Base-by-base conservation (phyloP, 2,329 filamentous ascomycete species). In the Hymenoscyphus scutula region DNA sequence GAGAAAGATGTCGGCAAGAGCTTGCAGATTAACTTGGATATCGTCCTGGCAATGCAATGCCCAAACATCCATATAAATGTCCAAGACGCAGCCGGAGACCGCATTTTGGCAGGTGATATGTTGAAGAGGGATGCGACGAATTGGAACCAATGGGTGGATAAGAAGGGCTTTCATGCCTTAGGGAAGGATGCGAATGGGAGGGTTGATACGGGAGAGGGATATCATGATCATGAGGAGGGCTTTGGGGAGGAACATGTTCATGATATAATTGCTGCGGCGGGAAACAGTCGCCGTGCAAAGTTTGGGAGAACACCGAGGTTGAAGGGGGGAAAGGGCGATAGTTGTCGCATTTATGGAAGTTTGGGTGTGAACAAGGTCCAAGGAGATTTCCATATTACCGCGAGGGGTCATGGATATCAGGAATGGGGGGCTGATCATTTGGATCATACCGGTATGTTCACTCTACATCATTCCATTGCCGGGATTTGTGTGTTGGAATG, bases 331-430 rank as follows among this genome's bases (percentile, higher is more conserved):
- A 62, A 63, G 11, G 77, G 82, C 17, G 90, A 97, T 75, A 89
- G 90, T 65, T 99, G 95, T 76, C 86, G 95, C 56, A 87, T 99
- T 66, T 99, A 86, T 76, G 95, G 95, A 37, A 96, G 87, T 71
- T 76, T 99, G 75, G 90, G 96, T 69, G 84, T 96, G 69, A 99
- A 99, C 77, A 96, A 96, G 79, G 95, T 99, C 53, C 94, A 97
- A 77, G 95, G 94, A 3, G 94, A 99, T 76, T 98, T 99, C 74
- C 95, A 99, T 75, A 95, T 99, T 72, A 99, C 95, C 1, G 95
- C 95, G 2, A 81, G 92, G 65, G 95, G 95, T 0, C 94, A 98
- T 76, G 95, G 95, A n/a, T 99, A 99, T 77, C 84, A 86, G 76
- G 92, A 93, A 74, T 82, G 86, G 68, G 90, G 88, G 45, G 80